Conservation (phyloP, 805 yeast species). For the Kluyveromyces starmeri region DNA sequence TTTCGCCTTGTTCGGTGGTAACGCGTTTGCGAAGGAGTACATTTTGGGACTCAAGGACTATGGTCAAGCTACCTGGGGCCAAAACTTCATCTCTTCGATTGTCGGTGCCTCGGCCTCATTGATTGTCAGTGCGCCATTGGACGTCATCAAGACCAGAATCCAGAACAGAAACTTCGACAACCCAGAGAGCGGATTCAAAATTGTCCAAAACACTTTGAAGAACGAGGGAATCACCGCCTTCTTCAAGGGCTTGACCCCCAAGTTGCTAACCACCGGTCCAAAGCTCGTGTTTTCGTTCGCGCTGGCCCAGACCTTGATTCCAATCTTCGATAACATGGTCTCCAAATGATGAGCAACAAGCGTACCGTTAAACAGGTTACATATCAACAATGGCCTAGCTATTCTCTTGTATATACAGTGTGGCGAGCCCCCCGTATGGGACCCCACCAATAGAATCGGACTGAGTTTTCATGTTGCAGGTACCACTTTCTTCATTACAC, state of each 20-base stretch:
- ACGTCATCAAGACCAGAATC: conserved; percentile 96
- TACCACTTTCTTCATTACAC: conserved; percentile 42
- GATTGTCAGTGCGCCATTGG: conserved; percentile 95
- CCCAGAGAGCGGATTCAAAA: conserved; percentile 89
- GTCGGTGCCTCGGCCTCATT: conserved; percentile 95
- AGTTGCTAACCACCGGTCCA: conserved; percentile 95
- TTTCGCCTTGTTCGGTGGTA: conserved; percentile 95
- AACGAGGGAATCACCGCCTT: conserved; percentile 86
- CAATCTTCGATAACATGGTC: conserved; percentile 73
- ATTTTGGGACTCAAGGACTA: conserved; percentile 80
- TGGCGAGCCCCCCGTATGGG: too few relatives aligned
- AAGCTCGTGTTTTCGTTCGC: conserved; percentile 98
- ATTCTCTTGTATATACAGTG: too few relatives aligned
- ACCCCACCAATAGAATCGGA: too few relatives aligned
- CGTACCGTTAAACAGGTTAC: too few relatives aligned
- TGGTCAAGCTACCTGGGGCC: conserved; percentile 86
- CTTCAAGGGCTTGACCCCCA: conserved; percentile 95
- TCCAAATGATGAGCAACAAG: not conserved
- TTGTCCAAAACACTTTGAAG: conserved; percentile 84
- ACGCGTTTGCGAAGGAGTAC: conserved; percentile 97
- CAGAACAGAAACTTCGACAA: conserved; percentile 94
- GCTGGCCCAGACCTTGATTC: conserved; percentile 91
- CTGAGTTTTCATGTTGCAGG: conserved; percentile 38
- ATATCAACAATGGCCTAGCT: too few relatives aligned
- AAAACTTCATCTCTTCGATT: conserved; percentile 90